Evolutionary conservation across 1,139 yeast species (phyloP).

Genomic region (Suhomyces anneliseae): DNA sequence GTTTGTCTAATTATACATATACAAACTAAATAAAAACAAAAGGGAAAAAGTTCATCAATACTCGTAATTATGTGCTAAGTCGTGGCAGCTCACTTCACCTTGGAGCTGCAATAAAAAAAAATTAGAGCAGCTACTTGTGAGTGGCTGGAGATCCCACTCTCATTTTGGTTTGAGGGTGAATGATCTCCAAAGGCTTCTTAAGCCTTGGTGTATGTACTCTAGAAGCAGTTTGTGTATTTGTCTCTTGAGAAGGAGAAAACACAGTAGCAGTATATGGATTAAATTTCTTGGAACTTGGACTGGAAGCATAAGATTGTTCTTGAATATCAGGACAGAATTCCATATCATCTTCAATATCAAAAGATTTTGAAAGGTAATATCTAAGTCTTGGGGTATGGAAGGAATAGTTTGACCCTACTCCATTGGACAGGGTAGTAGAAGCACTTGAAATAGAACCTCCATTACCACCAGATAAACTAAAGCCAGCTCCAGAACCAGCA

Average conservation of each 20-base stretch:
- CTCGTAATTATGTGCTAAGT: conserved; percentile 1
- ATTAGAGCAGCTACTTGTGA: conserved; percentile 1
- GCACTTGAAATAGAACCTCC: conserved; percentile 11
- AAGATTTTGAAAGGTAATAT: conserved; percentile 55
- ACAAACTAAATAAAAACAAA: not conserved
- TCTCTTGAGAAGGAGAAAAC: conserved; percentile 44
- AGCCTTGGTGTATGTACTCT: conserved; percentile 56
- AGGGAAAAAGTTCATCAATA: conserved; percentile 1
- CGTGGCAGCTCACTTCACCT: not conserved
- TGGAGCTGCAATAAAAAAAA: not conserved
- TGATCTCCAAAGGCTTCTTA: conserved; percentile 68
- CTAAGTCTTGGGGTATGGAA: conserved; percentile 47
- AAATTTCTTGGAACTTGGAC: conserved; percentile 37
- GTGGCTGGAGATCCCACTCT: conserved; percentile 58
- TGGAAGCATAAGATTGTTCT: conserved; percentile 12
- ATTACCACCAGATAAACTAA: conserved; percentile 1
- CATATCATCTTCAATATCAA: conserved; percentile 64
- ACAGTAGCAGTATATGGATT: conserved; percentile 61
- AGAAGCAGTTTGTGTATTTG: conserved; percentile 7
- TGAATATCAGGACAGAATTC: conserved; percentile 66
- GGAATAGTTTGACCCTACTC: conserved; percentile 21
- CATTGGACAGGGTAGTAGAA: conserved; percentile 10
- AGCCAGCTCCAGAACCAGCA: conserved; percentile 7
- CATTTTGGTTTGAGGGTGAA: conserved; percentile 75
- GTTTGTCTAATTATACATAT: not conserved